Conservation (phyloP, 495 filamentous ascomycete species). For the Penicillium simplicissimum region DNA sequence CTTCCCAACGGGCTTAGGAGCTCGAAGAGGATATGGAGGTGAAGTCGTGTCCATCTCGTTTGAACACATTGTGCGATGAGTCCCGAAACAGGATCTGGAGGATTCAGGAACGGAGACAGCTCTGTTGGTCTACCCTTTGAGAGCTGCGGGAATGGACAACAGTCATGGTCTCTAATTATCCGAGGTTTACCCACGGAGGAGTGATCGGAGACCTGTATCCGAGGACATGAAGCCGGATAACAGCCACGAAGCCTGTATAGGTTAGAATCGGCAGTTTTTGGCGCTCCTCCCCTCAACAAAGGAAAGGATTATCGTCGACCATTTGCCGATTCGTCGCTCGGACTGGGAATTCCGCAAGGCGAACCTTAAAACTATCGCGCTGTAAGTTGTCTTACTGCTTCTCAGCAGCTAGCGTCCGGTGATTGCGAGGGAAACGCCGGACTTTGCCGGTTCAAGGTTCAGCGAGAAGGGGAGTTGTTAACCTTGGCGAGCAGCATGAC, state of each 20-base stretch:
- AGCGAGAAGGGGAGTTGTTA: not conserved
- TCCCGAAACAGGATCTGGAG: not conserved
- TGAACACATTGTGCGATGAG: not conserved
- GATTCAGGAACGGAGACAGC: not conserved
- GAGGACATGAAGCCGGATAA: not conserved
- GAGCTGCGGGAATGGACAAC: not conserved
- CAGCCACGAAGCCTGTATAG: not conserved
- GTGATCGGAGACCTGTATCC: not conserved
- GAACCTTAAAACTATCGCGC: not conserved
- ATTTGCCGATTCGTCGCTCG: not conserved
- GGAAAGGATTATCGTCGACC: not conserved
- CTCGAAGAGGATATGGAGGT: not conserved
- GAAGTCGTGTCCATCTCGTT: not conserved
- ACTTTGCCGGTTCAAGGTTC: no score
- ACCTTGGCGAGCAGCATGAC: not conserved
- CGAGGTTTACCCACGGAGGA: not conserved
- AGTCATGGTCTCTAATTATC: not conserved
- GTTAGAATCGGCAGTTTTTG: not conserved
- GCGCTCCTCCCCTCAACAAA: not conserved
- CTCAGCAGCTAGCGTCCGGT: no score
- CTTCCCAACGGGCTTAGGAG: constrained; percentile 1
- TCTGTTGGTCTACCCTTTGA: not conserved
- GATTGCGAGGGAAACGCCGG: no score
- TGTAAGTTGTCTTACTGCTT: no score
- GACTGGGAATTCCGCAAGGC: not conserved